Evolutionary conservation across 2,329 filamentous ascomycete genomes (phyloP).

Genomic region (Cercospora janseana): DNA sequence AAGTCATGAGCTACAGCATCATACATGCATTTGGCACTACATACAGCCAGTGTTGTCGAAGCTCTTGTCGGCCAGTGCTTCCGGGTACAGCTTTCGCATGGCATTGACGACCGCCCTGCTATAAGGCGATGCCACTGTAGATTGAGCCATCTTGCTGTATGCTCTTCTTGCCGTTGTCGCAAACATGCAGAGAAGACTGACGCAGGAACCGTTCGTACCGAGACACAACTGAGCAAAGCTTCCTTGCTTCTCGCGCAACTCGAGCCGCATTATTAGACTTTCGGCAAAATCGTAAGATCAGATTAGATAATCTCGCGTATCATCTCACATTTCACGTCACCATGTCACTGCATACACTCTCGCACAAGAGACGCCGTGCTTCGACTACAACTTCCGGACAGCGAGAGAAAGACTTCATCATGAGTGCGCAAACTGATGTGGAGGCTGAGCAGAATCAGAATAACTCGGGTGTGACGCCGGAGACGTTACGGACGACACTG

Average conservation of each 20-base stretch:
- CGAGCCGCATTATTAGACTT: background rate
- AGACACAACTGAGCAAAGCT: background rate
- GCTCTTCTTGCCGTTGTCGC: conserved; percentile 13
- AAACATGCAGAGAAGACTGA: conserved; percentile 15
- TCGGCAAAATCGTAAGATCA: background rate
- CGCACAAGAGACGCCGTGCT: conserved; percentile 6
- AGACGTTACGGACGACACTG: conserved; percentile 67
- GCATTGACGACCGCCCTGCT: conserved; percentile 68
- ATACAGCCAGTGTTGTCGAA: conserved; percentile 92
- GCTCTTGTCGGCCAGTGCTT: conserved; percentile 79
- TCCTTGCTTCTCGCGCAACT: no score
- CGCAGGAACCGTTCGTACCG: background rate
- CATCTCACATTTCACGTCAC: conserved; percentile 5
- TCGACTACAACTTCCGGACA: conserved; percentile 5
- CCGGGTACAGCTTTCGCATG: conserved; percentile 85
- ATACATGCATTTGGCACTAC: background rate
- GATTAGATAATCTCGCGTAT: conserved; percentile 10
- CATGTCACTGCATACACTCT: background rate
- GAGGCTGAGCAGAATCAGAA: conserved; percentile 52
- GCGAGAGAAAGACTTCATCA: conserved; percentile 26
- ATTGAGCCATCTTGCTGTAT: conserved; percentile 42
- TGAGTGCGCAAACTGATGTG: conserved; percentile 46
- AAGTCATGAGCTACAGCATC: background rate
- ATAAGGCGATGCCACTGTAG: conserved; percentile 55
- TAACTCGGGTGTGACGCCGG: conserved; percentile 64